Percentiles rank a stretch among this genome's conserved stretches.
Conservation (phyloP, 768 basidiomycete genomes). For the Phaeotremella fagi region DNA sequence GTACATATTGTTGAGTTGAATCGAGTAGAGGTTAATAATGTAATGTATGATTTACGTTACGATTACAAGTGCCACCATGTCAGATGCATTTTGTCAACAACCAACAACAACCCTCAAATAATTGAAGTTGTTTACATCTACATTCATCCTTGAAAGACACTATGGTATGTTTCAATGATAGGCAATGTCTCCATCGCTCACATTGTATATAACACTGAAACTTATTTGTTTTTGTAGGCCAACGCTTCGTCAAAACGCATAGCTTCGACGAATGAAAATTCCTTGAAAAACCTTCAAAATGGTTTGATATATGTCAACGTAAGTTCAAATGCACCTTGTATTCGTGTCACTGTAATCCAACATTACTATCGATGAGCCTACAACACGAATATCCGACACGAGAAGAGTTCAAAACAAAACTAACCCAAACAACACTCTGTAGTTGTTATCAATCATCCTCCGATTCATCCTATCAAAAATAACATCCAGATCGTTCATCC, state of each 20-base stretch:
- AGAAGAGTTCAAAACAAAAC: not conserved
- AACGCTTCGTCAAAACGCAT: constrained; percentile 45
- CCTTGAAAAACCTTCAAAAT: constrained; percentile 33
- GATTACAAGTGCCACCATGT: too few relatives aligned
- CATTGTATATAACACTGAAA: too few relatives aligned
- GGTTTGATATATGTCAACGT: constrained; percentile 40
- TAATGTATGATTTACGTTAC: too few relatives aligned
- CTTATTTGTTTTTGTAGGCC: constrained; percentile 20
- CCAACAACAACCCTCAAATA: too few relatives aligned
- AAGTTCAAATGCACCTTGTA: constrained; percentile 4
- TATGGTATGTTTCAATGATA: too few relatives aligned
- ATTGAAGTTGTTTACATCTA: too few relatives aligned
- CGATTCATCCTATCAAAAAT: constrained; percentile 30
- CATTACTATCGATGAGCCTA: too few relatives aligned
- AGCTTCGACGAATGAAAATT: constrained; percentile 39
- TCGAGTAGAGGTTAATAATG: too few relatives aligned
- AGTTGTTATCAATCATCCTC: constrained; percentile 7
- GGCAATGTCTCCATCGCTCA: too few relatives aligned
- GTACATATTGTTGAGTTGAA: too few relatives aligned
- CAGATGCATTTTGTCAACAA: too few relatives aligned
- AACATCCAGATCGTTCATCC: constrained; percentile 18
- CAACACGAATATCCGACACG: not conserved
- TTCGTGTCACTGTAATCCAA: not conserved
- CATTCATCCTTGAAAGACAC: too few relatives aligned
- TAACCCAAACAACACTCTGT: not conserved